phyloP scores from a whole-genome alignment of 179 eudicot species.

The Spinacia oleracea region DNA sequence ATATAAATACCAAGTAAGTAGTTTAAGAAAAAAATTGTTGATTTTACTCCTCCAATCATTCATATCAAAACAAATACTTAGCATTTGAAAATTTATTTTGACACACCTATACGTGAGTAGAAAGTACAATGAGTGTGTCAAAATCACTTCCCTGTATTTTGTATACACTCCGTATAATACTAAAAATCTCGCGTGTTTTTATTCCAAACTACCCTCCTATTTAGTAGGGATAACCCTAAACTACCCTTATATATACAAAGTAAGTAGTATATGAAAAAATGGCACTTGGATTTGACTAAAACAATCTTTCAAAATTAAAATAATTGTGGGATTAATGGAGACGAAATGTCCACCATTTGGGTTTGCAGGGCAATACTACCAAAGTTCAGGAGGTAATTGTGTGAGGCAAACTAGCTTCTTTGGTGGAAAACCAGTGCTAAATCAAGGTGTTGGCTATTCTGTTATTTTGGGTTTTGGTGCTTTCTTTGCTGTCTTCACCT shows the following conservation, averaged over 20 bases:
- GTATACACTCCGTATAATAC: too few relatives aligned
- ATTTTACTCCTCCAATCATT: background rate
- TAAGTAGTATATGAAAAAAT: too few relatives aligned
- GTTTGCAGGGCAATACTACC: slow-evolving; percentile 64
- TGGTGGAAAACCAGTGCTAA: slow-evolving; percentile 65
- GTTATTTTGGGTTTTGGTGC: slow-evolving; percentile 90
- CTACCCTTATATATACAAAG: too few relatives aligned
- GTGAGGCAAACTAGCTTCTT: slow-evolving; percentile 78
- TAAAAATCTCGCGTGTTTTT: too few relatives aligned
- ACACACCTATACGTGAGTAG: too few relatives aligned
- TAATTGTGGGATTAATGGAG: slow-evolving; percentile 16
- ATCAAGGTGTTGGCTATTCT: slow-evolving; percentile 85
- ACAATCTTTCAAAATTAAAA: too few relatives aligned
- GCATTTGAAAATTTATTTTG: too few relatives aligned
- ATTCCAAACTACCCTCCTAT: too few relatives aligned
- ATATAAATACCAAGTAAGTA: too few relatives aligned
- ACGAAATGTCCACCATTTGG: slow-evolving; percentile 67
- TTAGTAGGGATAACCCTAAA: too few relatives aligned
- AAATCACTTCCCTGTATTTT: too few relatives aligned
- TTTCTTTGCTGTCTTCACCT: slow-evolving; percentile 83
- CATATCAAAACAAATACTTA: background rate
- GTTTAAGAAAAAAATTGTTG: background rate
- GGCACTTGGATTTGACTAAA: background rate
- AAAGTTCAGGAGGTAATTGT: slow-evolving; percentile 40
- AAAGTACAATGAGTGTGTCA: too few relatives aligned